Evolutionary conservation across 2,329 filamentous ascomycete genomes (phyloP), one percentile per base, ranked within the genome.

Genomic region (Talaromyces sp.): DNA sequence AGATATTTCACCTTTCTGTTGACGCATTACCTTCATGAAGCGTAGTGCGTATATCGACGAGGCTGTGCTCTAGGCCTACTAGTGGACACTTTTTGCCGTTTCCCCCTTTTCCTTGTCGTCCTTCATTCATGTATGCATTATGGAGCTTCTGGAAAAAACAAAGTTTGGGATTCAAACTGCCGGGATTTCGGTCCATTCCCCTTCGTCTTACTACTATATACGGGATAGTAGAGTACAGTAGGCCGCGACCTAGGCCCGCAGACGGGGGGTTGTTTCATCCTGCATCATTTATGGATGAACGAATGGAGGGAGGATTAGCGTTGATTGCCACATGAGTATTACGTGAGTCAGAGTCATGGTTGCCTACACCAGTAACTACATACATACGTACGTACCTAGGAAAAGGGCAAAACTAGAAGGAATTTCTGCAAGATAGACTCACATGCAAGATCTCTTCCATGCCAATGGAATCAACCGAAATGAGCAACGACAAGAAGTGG

Each of bases 381-480:
- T 40, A 15, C 19, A 8, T 58, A 8, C 27, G 3, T 22, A 15
- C 31, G 15, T 58, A 38, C 6, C 34, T 11, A 22, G 3, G 15
- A 40, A 27, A 3, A 56, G 10, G 1, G 31, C 7, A 5, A 8
- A 56, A 34, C 51, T 17, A 58, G n/a, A 25, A 31, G 54, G 15
- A 13, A 4, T n/a, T 25, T 3, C 47, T 62, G 60, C 60, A 53
- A 62, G 60, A 62, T 62, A 53, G 60, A 62, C 60, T 62, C 47
- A 62, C 47, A 62, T 63, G 51, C 61, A 63, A 63, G 61, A 63
- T 63, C 53, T 47, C 49, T 47, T 54, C 45, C 60, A 62, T 38
- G 38, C 56, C 36, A 59, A 17, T 45, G 15, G 36, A 59, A 45
- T 7, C 36, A 22, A 19, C 29, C 27, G 31, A 6, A 36, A 34